Evolutionary conservation across 176 grass and related monocot species (phyloP).

Genomic region (Urochloa ruziziensis): DNA sequence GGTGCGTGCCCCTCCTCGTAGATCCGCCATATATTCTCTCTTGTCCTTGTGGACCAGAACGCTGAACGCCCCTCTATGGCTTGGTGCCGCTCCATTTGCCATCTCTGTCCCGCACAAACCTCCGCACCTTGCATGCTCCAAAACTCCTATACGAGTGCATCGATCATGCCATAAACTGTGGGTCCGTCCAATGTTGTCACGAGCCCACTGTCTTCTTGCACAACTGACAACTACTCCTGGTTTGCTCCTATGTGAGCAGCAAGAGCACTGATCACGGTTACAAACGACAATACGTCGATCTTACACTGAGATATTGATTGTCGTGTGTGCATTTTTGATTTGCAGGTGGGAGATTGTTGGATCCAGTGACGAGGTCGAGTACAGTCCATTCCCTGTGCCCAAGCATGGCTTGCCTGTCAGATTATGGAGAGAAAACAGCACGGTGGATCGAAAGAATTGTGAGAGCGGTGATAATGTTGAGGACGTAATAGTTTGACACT

Average conservation of each 20-base stretch:
- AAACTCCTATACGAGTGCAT: not conserved
- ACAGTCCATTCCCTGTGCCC: conserved; percentile 95
- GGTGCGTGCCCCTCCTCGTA: conserved; percentile 33
- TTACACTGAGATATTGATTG: not conserved
- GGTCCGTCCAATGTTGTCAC: conserved; percentile 2
- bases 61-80: not conserved
- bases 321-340: conserved; percentile 16
- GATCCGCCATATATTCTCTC: conserved; percentile 31
- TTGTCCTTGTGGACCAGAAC: conserved; percentile 13
- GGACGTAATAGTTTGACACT: conserved; percentile 17
- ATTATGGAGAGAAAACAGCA: conserved; percentile 29
- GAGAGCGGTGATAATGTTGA: not conserved
- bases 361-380: conserved; percentile 65
- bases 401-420: conserved; percentile 63
- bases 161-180: not conserved
- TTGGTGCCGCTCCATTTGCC: conserved; percentile 21
- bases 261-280: not conserved
- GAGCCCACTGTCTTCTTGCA: conserved; percentile 1
- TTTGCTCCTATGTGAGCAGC: not conserved
- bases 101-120: not conserved
- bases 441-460: not conserved
- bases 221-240: not conserved
- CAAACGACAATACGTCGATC: not conserved
- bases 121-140: conserved; percentile 18
- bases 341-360: conserved; percentile 72